Evolutionary conservation across 495 filamentous ascomycete genomes (phyloP), one percentile per base, ranked within the genome.

Genomic region (Xylaria flabelliformis): DNA sequence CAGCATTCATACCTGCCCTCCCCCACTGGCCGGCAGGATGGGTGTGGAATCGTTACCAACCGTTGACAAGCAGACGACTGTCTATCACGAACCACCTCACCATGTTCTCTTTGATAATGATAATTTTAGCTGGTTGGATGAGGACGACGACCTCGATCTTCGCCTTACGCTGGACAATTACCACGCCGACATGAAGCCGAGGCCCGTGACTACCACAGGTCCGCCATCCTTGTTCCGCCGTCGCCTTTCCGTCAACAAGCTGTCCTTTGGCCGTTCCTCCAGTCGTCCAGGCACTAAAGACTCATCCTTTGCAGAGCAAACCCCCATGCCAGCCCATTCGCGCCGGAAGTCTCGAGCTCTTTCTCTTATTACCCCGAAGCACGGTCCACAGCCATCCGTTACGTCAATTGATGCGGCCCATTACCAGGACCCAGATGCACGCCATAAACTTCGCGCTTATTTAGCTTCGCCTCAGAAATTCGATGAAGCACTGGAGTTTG

Each of bases 391-490:
- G 70, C 73, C 88, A 2, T 83, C 88, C 13, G 84, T 86, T 39
- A 80, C 88, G 13, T 87, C 85, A 64, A 89, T 94, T 66, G 93
- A 87, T 55, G 92, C 94, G 0, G 88, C 91, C 53, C 91, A 97
- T 79, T 97, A 97, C 75, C 93, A 93, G 79, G 94, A 98, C 72
- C 94, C 94, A 0, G 93, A 97, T 78, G 93, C 94, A 48, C 89
- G 95, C 48, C 82, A 95, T 62, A 97, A 95, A 78, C 83, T 98
- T 15, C 91, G 94, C 3, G 90, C 94, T n/a, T 97, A 94, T 73
- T 86, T 97, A 3, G 92, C 92, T 21, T 98, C 95, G 2, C 92
- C 94, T 10, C 93, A 97, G 73, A 97, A 97, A 78, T 97, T 98
- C 71, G 96, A 98, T 76, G 95, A 98, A 83, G 94, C 93, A 1